Percentiles rank a stretch among this genome's conserved stretches.
Conservation (phyloP, 2,329 filamentous ascomycete genomes). For the Pseudogymnoascus sp. region DNA sequence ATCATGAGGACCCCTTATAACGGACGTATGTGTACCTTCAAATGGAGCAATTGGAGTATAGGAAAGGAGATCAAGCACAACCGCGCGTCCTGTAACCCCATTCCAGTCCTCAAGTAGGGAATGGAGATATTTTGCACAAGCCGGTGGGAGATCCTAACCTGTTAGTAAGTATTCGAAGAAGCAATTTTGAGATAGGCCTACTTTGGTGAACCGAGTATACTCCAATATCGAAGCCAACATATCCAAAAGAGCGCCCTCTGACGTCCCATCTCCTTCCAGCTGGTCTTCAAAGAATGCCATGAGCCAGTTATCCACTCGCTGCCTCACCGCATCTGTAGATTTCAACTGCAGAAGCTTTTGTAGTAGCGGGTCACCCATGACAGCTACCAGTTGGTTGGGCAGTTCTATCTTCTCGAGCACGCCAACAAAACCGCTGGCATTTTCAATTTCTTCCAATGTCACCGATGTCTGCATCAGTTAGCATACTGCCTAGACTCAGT, state of each 20-base stretch:
- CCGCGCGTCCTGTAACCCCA: slow-evolving; percentile 44
- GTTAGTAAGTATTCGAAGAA: slow-evolving; percentile 13
- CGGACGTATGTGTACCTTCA: slow-evolving; percentile 35
- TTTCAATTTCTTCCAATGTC: slow-evolving; percentile 71
- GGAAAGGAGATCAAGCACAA: slow-evolving; percentile 50
- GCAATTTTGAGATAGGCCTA: slow-evolving; percentile 24
- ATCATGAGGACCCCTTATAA: background rate
- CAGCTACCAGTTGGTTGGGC: slow-evolving; percentile 73
- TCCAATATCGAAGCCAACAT: slow-evolving; percentile 47
- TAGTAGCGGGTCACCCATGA: slow-evolving; percentile 65
- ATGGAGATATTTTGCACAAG: slow-evolving; percentile 39
- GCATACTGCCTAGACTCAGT: slow-evolving; percentile 19
- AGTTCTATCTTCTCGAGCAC: slow-evolving; percentile 71
- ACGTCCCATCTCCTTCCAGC: slow-evolving; percentile 43
- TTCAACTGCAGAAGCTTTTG: slow-evolving; percentile 68
- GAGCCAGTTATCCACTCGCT: slow-evolving; percentile 53
- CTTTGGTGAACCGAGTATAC: slow-evolving; percentile 50
- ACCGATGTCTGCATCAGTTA: slow-evolving; percentile 44
- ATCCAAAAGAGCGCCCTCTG: slow-evolving; percentile 42
- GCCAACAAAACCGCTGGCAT: slow-evolving; percentile 58
- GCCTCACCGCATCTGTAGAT: slow-evolving; percentile 43
- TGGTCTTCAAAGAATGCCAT: slow-evolving; percentile 45
- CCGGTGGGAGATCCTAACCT: slow-evolving; percentile 27
- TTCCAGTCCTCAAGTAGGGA: slow-evolving; percentile 55
- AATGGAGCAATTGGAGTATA: slow-evolving; percentile 49